Base-by-base conservation (phyloP, 2,329 filamentous ascomycete genomes). In the Colletotrichum filicis region DNA sequence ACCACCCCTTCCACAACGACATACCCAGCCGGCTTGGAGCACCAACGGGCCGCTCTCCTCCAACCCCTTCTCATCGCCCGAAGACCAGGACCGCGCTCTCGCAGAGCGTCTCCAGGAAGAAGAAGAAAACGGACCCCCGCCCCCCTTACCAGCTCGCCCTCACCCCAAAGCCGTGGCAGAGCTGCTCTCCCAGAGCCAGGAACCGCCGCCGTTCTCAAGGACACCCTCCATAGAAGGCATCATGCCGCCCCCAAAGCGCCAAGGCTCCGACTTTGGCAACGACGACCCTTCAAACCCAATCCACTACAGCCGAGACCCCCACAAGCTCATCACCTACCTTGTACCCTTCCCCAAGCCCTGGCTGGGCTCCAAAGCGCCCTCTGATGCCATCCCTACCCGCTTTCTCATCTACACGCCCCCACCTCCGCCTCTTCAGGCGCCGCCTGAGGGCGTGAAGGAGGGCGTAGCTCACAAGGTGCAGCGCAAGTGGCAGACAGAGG, bases 271-370 rank as follows among this genome's bases (percentile, higher is more conserved):
- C 12, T 73, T 73, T 22, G 70, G 70, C 66, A 62, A 35, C 46
- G 70, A 73, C 32, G 70, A 73, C 32, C 70, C 70, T n/a, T 60
- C 68, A 32, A 64, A 73, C 66, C 70, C 66, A 11, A 61, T 73
- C 4, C 70, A 73, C 46, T 73, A 73, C 66, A 19, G 55, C 7
- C 66, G 70, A 22, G 70, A 73, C 35, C 70, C 70, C 14, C 70
- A 73, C 32, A 73, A 73, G 60, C 70, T 73, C 32, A 73, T 73
- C 60, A 68, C 70, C 9, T 73, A 73, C 35, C 66, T 73, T 32
- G 70, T 70, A 8, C 70, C 70, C 32, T 73, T 73, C 46, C 70
- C 70, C 4, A 73, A 73, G 66, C 70, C 70, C 24, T 73, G 70
- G 70, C 26, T 70, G 4, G 66, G 46, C 4, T 66, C 66, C 26